These are phyloP conservation scores for Dactylellina cionopaga DNA, from an alignment of 2,329 filamentous ascomycete species.

Conservation along the genomic window DNA sequence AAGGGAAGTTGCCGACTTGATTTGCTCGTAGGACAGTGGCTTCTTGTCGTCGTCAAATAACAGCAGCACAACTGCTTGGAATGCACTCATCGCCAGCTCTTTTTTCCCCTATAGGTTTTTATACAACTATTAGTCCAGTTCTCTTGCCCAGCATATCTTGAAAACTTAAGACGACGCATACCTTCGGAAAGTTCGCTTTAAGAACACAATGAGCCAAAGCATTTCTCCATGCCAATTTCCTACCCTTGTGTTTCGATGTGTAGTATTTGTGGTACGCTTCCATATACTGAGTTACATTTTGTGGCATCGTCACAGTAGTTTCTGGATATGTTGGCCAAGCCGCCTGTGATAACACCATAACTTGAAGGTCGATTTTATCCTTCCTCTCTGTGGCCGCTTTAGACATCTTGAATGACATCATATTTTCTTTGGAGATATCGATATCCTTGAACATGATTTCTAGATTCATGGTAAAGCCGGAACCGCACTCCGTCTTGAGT, in stretches of 20 bases:
- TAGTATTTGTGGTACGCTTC: conserved; percentile 87
- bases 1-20: conserved; percentile 78
- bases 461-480: conserved; percentile 93
- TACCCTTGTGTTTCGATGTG: conserved; percentile 85
- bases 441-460: conserved; percentile 99
- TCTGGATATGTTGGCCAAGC: conserved; percentile 95
- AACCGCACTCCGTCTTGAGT: conserved; percentile 76
- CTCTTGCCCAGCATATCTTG: too few species aligned
- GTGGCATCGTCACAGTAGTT: conserved; percentile 76
- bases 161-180: not conserved
- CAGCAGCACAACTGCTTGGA: conserved; percentile 88
- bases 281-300: conserved; percentile 78
- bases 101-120: conserved; percentile 69
- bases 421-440: conserved; percentile 90
- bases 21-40: conserved; percentile 75
- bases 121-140: not conserved
- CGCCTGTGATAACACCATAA: conserved; percentile 88
- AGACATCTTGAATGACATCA: conserved; percentile 81
- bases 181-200: conserved; percentile 78
- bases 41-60: conserved; percentile 77
- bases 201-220: conserved; percentile 89
- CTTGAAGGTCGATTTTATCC: conserved; percentile 74
- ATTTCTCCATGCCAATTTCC: conserved; percentile 90
- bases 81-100: conserved; percentile 88
- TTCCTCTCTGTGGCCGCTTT: conserved; percentile 69